Percentiles rank a stretch among this genome's conserved stretches.
Evolutionary conservation across 129 eudicot genomes (phyloP).

Genomic region (Chrysanthemum makinoi): DNA sequence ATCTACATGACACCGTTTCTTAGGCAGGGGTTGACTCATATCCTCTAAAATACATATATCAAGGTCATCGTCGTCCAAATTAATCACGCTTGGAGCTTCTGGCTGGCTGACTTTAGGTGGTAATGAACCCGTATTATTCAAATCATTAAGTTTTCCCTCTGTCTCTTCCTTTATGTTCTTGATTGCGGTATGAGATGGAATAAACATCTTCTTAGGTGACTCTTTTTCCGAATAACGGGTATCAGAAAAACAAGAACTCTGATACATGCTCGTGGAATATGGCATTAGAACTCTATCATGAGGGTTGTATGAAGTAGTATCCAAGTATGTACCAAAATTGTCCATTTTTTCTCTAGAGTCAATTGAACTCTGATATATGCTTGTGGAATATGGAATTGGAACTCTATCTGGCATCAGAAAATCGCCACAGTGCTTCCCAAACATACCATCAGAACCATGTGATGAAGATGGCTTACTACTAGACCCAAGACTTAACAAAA

Average conservation of each 20-base stretch:
- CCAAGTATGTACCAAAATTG: constrained; percentile 34
- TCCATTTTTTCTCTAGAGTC: constrained; percentile 46
- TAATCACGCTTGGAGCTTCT: constrained; percentile 16
- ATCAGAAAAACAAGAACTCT: no score
- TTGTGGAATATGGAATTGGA: constrained; percentile 24
- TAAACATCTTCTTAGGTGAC: constrained; percentile 29
- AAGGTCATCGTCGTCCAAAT: constrained; percentile 49
- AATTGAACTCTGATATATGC: constrained; percentile 18
- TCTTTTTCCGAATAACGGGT: constrained; percentile 12
- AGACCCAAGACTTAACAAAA: constrained; percentile 15
- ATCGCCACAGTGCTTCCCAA: constrained; percentile 7
- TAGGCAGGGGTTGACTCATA: constrained; percentile 56
- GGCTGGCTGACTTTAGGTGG: constrained; percentile 29
- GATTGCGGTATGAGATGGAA: constrained; percentile 19
- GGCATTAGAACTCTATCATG: constrained; percentile 1
- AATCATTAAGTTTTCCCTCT: constrained; percentile 24
- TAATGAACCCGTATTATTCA: constrained; percentile 25
- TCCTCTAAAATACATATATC: constrained; percentile 84
- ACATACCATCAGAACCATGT: constrained; percentile 18
- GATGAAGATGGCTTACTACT: constrained; percentile 34
- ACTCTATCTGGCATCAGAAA: constrained; percentile 19
- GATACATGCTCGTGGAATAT: background rate
- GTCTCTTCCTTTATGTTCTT: constrained; percentile 33
- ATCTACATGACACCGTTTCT: constrained; percentile 26
- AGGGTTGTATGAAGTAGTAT: constrained; percentile 12